Conservation (phyloP, 139 green algal genomes). For the Haematococcus lacustris region DNA sequence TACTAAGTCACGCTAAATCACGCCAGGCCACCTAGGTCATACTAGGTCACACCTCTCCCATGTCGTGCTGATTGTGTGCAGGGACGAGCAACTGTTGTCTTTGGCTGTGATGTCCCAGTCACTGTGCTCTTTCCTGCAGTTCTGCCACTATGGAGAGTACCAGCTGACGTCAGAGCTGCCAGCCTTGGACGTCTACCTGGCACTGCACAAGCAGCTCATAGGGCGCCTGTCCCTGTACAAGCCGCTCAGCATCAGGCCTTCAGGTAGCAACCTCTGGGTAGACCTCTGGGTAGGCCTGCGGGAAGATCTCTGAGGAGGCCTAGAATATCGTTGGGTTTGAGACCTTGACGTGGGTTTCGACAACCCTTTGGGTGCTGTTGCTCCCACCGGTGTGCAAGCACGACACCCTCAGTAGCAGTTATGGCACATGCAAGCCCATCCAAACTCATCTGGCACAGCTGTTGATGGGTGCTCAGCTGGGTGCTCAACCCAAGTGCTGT, state of each 20-base stretch:
- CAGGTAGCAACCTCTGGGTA: too few species aligned
- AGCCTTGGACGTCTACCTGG: conserved; percentile 28
- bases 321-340: neutral
- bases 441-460: too few species aligned
- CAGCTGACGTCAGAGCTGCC: conserved; percentile 13
- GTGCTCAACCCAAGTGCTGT: neutral
- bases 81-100: too few species aligned
- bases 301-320: neutral
- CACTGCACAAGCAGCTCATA: conserved; percentile 16
- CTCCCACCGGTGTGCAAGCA: too few species aligned
- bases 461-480: neutral
- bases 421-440: too few species aligned
- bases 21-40: too few species aligned
- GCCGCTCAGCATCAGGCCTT: neutral
- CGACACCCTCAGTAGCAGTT: neutral
- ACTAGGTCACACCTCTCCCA: too few species aligned
- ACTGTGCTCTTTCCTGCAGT: conserved; percentile 23
- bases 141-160: conserved; percentile 31
- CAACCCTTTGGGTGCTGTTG: neutral
- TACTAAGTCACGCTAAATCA: too few species aligned
- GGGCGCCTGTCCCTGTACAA: conserved; percentile 14
- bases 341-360: neutral
- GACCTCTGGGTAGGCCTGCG: neutral
- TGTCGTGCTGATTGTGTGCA: too few species aligned
- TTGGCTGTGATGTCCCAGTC: too few species aligned